Base-by-base conservation (phyloP, 805 yeast genomes). In the Schwanniomyces pseudopolymorphus region DNA sequence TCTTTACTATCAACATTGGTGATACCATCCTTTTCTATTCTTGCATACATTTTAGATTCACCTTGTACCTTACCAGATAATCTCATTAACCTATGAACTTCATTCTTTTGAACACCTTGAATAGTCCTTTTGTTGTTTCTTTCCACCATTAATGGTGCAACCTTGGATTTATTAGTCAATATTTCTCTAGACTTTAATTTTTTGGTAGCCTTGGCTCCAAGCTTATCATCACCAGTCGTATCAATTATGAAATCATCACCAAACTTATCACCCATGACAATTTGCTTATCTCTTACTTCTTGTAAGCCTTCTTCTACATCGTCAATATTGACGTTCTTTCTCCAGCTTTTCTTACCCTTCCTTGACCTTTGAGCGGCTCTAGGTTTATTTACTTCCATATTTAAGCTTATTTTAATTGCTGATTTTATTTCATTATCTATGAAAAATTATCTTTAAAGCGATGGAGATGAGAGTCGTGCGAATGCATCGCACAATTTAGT, bases 321-420 rank as follows among this genome's bases (percentile, higher is more conserved):
- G 20, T 81, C 83, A 16, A 94, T 70, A 64, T 94, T 96, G 48
- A 94, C 87, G 66, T 94, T 89, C 67, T 89, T 89, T 63, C 96
- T 81, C 95, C 97, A 89, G 4, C 96, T 83, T 63, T 79, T 85
- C 77, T 88, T 92, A 38, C 96, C 96, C 72, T 94, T 94, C 60
- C 98, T 79, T 6, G 97, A 89, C 4, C 86, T 60, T 67, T 91
- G 97, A 38, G 70, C 70, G 55, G 74, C 77, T 19, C 80, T 63
- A 11, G 91, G 89, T 64, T 82, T 76, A 42, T 48, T 45, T n/a
- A 40, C 44, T 43, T 53, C 54, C 56, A 50, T 50, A n/a, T 31
- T 10, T 20, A 31, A 31, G 19, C 13, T 16, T 14, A 11, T 7
- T 31, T n/a, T 31, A 16, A 10, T 31, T 31, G 16, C 3, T 17